Evolutionary conservation across 345 rosid species (phyloP), one percentile per base, ranked within the genome.

Genomic region (Gossypium stocksii): DNA sequence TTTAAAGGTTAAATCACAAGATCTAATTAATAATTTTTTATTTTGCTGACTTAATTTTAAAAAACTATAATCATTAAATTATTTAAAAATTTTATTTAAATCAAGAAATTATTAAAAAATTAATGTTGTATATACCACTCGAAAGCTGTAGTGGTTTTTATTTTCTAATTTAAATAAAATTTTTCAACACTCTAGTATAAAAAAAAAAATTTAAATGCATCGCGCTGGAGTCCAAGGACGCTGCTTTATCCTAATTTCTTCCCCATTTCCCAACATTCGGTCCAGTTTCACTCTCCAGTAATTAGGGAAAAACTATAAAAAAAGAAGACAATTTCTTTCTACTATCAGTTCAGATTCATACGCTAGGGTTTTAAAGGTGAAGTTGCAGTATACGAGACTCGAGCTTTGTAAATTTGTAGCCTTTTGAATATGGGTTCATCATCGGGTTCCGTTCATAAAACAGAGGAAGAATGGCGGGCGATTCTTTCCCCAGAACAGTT

Each of bases 391-490:
- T 69, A 9, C 10, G 17, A 19, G 74, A 19, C 27, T 38, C 15
- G 49, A 54, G 22, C 62, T 25, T 17, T 20, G 14, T 2, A 3
- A 34, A 52, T 2, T 25, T n/a, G 27, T 27, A 2, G 53, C 66
- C 61, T 57, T 46, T 20, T 46, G 27, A 20, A 11, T 38, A 79
- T 75, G 82, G 71, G 72, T 7, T 43, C 48, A 23, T n/a, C 62
- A 23, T 38, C 76, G 29, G 71, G 9, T 41, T 44, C 27, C 7
- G 79, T 67, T 34, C 76, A 54, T 70, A 83, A 80, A 56, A 52
- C 85, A 45, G 92, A 87, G 74, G 92, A 88, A 66, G 91, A 90
- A 60, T 90, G 93, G 93, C 84, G 84, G 52, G 91, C 86, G 15
- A 60, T 87, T 62, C 84, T 90, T 56, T 87, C 93, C 11, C 91